phyloP scores from a whole-genome alignment of 2,329 filamentous ascomycete genomes.

The Aspergillus uvarum region DNA sequence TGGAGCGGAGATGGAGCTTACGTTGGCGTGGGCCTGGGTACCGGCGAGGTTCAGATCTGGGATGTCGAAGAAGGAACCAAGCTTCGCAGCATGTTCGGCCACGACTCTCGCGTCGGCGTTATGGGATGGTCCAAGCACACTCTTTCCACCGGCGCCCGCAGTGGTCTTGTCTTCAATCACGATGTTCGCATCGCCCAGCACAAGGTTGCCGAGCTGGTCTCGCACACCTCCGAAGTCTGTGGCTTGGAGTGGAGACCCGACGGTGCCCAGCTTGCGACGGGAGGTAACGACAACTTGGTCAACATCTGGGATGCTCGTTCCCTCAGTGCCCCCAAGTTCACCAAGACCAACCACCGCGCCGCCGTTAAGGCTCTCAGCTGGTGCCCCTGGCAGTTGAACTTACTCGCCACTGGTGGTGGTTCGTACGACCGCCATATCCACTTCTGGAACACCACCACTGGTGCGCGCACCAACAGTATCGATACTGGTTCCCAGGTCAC shows the following conservation, averaged over 20 bases:
- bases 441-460: constrained; percentile 99
- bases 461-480: constrained; percentile 97
- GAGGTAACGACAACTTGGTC: constrained; percentile 97
- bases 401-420: constrained; percentile 92
- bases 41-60: constrained; percentile 98
- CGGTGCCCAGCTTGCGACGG: constrained; percentile 92
- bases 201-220: constrained; percentile 96
- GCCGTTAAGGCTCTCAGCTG: constrained; percentile 97
- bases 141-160: constrained; percentile 90
- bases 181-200: constrained; percentile 96
- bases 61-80: constrained; percentile 93
- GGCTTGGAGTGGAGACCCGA: constrained; percentile 97
- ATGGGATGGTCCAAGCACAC: constrained; percentile 99
- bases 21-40: constrained; percentile 89
- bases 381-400: constrained; percentile 98
- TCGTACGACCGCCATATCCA: constrained; percentile 98
- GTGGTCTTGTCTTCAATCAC: constrained; percentile 95
- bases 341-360: constrained; percentile 99
- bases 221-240: constrained; percentile 96
- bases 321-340: constrained; percentile 92
- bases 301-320: constrained; percentile 98
- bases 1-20: constrained; percentile 98
- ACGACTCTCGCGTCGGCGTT: constrained; percentile 92
- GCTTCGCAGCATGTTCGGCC: constrained; percentile 97
- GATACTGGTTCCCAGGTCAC: constrained; percentile 98